These are phyloP conservation scores for Fusarium sp. DNA, from an alignment of 2,329 filamentous ascomycete species.

Conservation along the genomic window DNA sequence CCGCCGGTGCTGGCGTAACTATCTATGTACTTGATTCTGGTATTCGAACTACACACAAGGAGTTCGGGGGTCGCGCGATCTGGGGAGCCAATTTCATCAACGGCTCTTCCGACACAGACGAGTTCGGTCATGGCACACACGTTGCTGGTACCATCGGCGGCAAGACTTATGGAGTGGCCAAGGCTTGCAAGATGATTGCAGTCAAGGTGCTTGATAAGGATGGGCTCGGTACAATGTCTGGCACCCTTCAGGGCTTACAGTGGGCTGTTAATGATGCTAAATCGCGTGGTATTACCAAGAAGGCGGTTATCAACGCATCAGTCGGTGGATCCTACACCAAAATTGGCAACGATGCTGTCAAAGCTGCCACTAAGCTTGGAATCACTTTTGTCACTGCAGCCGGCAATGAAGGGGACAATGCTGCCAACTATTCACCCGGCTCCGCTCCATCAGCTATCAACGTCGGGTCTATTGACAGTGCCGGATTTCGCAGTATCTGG, in stretches of 20 bases:
- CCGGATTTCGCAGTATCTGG: background rate
- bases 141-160: slow-evolving; percentile 49
- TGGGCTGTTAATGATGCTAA: slow-evolving; percentile 51
- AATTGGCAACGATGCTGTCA: background rate
- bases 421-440: background rate
- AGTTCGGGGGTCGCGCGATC: slow-evolving; percentile 45
- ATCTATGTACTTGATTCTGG: slow-evolving; percentile 60
- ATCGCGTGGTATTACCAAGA: background rate
- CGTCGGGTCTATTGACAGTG: slow-evolving; percentile 2
- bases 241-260: slow-evolving; percentile 38
- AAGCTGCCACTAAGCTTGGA: slow-evolving; percentile 8
- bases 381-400: slow-evolving; percentile 10
- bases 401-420: background rate
- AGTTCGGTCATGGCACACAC: slow-evolving; percentile 49
- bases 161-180: slow-evolving; percentile 50
- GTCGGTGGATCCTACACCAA: background rate
- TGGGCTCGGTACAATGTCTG: background rate
- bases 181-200: slow-evolving; percentile 43
- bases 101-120: slow-evolving; percentile 46
- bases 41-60: slow-evolving; percentile 52
- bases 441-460: slow-evolving; percentile 16
- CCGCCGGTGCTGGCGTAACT: slow-evolving; percentile 43
- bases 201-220: slow-evolving; percentile 48
- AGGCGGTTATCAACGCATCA: slow-evolving; percentile 6
- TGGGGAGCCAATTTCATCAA: slow-evolving; percentile 46